Percentiles rank a stretch among this genome's conserved stretches.
Conservation (phyloP, 2,329 filamentous ascomycete species). For the Phialocephala subalpina region DNA sequence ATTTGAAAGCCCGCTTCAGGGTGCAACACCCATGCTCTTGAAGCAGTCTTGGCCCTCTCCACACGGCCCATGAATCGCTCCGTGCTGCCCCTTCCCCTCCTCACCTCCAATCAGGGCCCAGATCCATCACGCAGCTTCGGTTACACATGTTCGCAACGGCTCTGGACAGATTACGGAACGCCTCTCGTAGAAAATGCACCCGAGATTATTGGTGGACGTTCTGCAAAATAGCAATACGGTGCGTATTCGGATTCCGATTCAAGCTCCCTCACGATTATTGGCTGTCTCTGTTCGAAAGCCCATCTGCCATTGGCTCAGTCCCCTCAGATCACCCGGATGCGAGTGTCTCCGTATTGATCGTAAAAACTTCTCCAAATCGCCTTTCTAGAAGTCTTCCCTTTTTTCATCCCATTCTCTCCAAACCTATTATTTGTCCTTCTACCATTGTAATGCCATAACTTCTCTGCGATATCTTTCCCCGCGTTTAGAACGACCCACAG, state of each 20-base stretch:
- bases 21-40: background rate
- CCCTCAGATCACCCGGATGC: background rate
- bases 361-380: background rate
- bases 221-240: background rate
- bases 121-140: background rate
- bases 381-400: background rate
- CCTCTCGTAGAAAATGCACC: background rate
- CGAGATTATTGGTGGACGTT: background rate
- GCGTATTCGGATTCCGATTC: constrained; percentile 1
- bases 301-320: background rate
- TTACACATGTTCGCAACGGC: background rate
- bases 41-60: background rate
- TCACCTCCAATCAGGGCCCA: background rate
- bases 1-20: background rate
- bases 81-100: constrained; percentile 3
- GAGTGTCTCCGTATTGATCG: constrained; percentile 1
- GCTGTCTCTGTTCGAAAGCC: background rate
- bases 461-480: constrained; percentile 1
- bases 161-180: background rate
- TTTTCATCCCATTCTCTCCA: constrained; percentile 8
- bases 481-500: constrained; percentile 4
- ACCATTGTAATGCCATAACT: background rate
- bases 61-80: background rate
- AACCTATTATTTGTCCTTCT: background rate
- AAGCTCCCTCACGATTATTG: background rate